Evolutionary conservation across 306 rosid species (phyloP), one percentile per base, ranked within the genome.

Genomic region (Neltuma alba): DNA sequence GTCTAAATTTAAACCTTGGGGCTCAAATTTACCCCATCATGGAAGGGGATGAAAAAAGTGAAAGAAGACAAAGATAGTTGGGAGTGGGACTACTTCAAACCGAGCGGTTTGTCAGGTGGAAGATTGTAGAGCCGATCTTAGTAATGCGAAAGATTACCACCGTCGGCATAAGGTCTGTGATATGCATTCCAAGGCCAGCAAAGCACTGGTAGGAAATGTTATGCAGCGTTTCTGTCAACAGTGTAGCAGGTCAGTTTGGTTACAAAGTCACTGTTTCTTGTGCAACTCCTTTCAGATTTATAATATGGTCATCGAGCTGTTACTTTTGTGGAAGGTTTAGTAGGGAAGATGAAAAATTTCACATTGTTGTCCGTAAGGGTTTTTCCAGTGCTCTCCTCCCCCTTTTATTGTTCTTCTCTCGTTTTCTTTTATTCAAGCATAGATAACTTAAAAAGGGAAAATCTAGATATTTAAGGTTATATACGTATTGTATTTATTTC

Each of bases 201-300:
- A 76, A 80, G 98, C 98, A 31, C 86, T 80, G 36, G 98, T 94
- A 52, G 97, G 89, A 47, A 89, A 76, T 75, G 87, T 85, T 76
- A 76, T 92, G 98, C 97, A 94, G 89, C 86, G 98, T 70, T 94
- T 94, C 74, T 92, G 98, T 87, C 98, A 94, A 61, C 98, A 94
- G 85, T 94, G 98, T 79, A 94, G 98, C 91, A 89, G 98, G 98
- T 94, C 31, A 85, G 91, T 84, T 81, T 67, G 76, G 45, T 87
- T 82, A 18, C 74, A 21, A 76, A 68, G 50, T 77, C 7, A 20
- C 62, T n/a, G 20, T 72, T 81, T 63, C 65, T 72, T 65, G 23
- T 45, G 23, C 64, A 55, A 37, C 65, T 75, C 12, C 38, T 75
- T 65, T 83, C 15, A 9, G 28, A 37, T 30, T 68, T 66, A 47